Percentiles rank a stretch among this genome's conserved stretches.
Conservation (phyloP, 169 alveolate genomes). For the Ichthyophthirius multifiliis region DNA sequence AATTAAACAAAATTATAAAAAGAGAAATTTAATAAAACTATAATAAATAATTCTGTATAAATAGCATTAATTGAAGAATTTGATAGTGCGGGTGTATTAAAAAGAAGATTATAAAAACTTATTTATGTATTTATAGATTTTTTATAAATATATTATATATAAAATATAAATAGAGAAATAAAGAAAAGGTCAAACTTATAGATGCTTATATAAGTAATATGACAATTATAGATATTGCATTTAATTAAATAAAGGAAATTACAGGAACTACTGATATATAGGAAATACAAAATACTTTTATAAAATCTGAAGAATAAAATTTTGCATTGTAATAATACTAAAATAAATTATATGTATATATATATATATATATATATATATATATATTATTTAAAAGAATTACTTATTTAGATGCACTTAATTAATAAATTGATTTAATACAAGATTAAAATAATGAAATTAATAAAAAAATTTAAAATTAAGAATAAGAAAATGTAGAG, state of each 20-base stretch:
- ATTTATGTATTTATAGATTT: background rate
- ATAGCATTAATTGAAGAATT: background rate
- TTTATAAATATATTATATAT: background rate
- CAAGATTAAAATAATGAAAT: constrained; percentile 52
- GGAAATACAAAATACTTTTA: constrained; percentile 76
- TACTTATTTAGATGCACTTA: constrained; percentile 60
- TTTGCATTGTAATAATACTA: constrained; percentile 36
- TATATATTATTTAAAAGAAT: background rate
- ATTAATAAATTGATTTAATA: constrained; percentile 63
- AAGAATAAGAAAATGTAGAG: constrained; percentile 28
- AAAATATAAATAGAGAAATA: constrained; percentile 30
- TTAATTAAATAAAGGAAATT: constrained; percentile 67
- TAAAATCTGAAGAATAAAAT: constrained; percentile 78
- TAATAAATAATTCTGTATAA: too few relatives aligned
- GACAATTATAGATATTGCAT: constrained; percentile 68
- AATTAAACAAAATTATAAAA: background rate
- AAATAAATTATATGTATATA: background rate
- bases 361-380: background rate
- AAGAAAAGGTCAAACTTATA: constrained; percentile 63
- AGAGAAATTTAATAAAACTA: background rate
- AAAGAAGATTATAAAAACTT: constrained; percentile 12
- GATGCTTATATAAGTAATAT: constrained; percentile 68
- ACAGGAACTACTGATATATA: constrained; percentile 70
- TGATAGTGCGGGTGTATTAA: background rate
- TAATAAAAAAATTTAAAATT: constrained; percentile 26